A percentile compares a stretch with the other conserved stretches of the same genome.
phyloP scores from a whole-genome alignment of 306 rosid species.

The Malus domestica region ASM211411v1 NC_041801.1:7801001-7801500 shows the following conservation, averaged over 20 bases:
- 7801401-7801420: conserved; percentile 54
- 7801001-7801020: conserved; percentile 73
- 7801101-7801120: conserved; percentile 99
- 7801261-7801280: conserved; percentile 99
- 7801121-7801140: conserved; percentile 70
- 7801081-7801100: conserved; percentile 97
- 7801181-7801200: conserved; percentile 29
- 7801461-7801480: conserved; percentile 55
- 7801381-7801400: conserved; percentile 62
- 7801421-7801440: conserved; percentile 68
- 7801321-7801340: conserved; percentile 97
- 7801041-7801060: conserved; percentile 97
- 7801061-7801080: conserved; percentile 99
- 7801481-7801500: conserved; percentile 53
- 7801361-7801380: conserved; percentile 68
- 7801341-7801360: conserved; percentile 81
- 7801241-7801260: conserved; percentile 91
- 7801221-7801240: conserved; percentile 99
- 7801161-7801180: conserved; percentile 19
- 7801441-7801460: conserved; percentile 54
- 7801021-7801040: conserved; percentile 88
- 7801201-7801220: conserved; percentile 32
- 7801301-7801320: conserved; percentile 91
- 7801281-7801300: conserved; percentile 94
- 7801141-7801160: conserved; percentile 20